Evolutionary conservation across 352 stramenopile species (phyloP).

Genomic region (Phytophthora hibernalis): DNA sequence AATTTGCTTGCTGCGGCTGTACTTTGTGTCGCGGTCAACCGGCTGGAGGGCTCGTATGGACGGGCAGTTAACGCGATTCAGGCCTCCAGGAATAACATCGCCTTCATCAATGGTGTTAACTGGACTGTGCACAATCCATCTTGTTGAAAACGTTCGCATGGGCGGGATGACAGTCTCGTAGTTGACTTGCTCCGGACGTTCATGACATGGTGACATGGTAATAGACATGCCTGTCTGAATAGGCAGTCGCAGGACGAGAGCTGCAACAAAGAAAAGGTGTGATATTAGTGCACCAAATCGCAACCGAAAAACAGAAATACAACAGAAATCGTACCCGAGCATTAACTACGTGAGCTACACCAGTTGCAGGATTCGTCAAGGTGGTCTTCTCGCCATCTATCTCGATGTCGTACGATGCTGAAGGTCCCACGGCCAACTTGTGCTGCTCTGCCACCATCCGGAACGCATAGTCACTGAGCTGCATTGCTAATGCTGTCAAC

Average conservation of each 20-base stretch:
- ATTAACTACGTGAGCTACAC: neutral
- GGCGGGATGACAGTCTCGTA: conserved; percentile 11
- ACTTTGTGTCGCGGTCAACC: conserved; percentile 8
- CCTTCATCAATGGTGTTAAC: conserved; percentile 16
- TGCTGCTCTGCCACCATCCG: neutral
- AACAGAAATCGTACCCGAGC: conserved; percentile 13
- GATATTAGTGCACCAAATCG: neutral
- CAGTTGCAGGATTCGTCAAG: conserved; percentile 2
- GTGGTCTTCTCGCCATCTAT: neutral
- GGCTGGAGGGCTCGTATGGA: neutral
- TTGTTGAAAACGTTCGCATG: neutral
- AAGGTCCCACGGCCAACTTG: neutral
- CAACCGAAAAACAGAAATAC: conserved; percentile 8
- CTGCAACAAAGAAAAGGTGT: neutral
- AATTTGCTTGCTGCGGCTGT: conserved; percentile 7
- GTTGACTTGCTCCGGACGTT: conserved; percentile 1
- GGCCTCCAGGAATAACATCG: neutral
- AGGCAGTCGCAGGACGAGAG: conserved; percentile 1
- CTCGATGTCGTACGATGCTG: conserved; percentile 1
- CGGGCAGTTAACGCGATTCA: conserved; percentile 7
- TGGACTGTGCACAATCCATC: conserved; percentile 5
- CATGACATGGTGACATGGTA: conserved; percentile 13
- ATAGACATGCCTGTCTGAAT: conserved; percentile 7
- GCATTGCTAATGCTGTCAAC: neutral
- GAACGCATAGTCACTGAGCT: neutral